Percentiles rank a stretch among this genome's conserved stretches.
Evolutionary conservation across 2,329 filamentous ascomycete genomes (phyloP).

Genomic region (Monilinia fructicola): DNA sequence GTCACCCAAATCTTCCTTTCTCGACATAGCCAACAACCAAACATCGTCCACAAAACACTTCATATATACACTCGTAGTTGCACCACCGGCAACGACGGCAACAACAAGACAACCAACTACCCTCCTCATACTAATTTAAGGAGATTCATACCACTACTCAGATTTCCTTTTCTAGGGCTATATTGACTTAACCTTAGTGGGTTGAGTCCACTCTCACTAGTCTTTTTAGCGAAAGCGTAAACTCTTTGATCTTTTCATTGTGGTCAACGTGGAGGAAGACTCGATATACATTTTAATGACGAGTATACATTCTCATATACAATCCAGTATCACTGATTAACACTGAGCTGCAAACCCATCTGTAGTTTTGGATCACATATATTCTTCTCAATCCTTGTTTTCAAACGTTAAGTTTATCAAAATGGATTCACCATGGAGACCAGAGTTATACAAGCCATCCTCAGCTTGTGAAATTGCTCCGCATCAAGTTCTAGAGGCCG

Average conservation of each 20-base stretch:
- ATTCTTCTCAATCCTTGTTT: neutral
- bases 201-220: neutral
- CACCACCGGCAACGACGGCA: neutral
- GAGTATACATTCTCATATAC: constrained; percentile 2
- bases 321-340: neutral
- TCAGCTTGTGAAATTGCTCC: constrained; percentile 35
- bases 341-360: neutral
- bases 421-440: constrained; percentile 33
- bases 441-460: constrained; percentile 30
- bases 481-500: constrained; percentile 28
- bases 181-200: constrained; percentile 6
- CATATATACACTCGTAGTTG: neutral
- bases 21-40: neutral
- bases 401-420: neutral
- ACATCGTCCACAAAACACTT: neutral
- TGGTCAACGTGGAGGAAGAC: neutral
- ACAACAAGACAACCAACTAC: neutral
- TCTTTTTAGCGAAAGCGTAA: constrained; percentile 11
- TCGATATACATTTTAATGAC: neutral
- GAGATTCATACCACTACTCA: neutral
- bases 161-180: neutral
- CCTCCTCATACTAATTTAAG: too few relatives aligned
- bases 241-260: neutral
- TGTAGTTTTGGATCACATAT: neutral
- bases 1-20: neutral